A percentile compares a stretch with the other conserved stretches of the same genome.
phyloP scores from a whole-genome alignment of 805 yeast species.

The Starmerella lactis-condensi region DNA sequence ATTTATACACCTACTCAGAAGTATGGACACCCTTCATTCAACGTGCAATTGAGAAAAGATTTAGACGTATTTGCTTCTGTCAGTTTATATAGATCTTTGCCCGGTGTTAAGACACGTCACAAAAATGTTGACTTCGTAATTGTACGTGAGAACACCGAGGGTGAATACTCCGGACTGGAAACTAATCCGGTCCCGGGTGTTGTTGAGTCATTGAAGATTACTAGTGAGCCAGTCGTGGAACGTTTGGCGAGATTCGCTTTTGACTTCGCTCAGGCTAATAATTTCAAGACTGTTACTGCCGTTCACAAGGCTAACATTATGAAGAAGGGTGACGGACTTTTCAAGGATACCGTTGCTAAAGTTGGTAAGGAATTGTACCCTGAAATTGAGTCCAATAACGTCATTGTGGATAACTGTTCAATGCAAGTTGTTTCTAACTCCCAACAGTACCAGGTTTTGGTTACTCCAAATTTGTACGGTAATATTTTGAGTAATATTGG shows the following conservation, averaged over 20 bases:
- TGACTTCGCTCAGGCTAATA: conserved; percentile 82
- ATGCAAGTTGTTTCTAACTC: conserved; percentile 99
- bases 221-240: conserved; percentile 87
- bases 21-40: conserved; percentile 64
- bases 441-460: conserved; percentile 94
- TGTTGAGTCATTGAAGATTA: conserved; percentile 87
- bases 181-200: conserved; percentile 76
- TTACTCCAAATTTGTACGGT: conserved; percentile 96
- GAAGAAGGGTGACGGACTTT: conserved; percentile 96
- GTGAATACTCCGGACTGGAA: conserved; percentile 97
- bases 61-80: conserved; percentile 88
- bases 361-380: conserved; percentile 65
- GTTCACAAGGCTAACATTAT: conserved; percentile 98
- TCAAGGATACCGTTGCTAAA: conserved; percentile 81
- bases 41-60: conserved; percentile 92
- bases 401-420: conserved; percentile 96
- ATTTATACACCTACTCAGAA: conserved; percentile 76
- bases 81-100: conserved; percentile 81
- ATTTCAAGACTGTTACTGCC: conserved; percentile 84
- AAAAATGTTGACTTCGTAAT: conserved; percentile 67
- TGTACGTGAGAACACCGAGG: conserved; percentile 98
- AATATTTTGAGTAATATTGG: conserved; percentile 94
- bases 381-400: conserved; percentile 63
- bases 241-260: conserved; percentile 94
- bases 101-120: conserved; percentile 82